A percentile compares a stretch with the other conserved stretches of the same genome.
Conservation (phyloP, 2,329 filamentous ascomycete species). For the Cercospora nicotianae region DNA sequence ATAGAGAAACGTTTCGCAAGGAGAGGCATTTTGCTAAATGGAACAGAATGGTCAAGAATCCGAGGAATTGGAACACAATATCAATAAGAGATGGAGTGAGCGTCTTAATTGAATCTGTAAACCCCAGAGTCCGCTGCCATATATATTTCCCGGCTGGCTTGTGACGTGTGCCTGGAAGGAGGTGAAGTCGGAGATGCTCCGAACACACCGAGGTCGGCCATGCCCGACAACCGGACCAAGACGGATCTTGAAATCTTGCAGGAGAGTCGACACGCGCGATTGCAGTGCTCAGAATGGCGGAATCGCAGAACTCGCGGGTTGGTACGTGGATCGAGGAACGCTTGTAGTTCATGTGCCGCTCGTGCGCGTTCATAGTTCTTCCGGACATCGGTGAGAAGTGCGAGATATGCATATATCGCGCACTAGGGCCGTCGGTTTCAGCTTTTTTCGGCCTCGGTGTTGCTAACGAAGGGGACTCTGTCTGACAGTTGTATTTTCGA, state of each 20-base stretch:
- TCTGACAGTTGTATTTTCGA: not conserved
- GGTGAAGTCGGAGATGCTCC: conserved; percentile 14
- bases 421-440: not conserved
- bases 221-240: not conserved
- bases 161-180: not conserved
- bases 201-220: not conserved
- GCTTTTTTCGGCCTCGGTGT: not conserved
- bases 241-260: not conserved
- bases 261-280: not conserved
- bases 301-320: not conserved
- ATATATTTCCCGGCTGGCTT: not conserved
- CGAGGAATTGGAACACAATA: not conserved
- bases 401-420: not conserved
- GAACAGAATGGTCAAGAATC: not conserved
- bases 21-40: conserved; percentile 22
- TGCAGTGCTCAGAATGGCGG: not conserved
- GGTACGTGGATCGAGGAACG: not conserved
- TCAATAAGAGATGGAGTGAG: not conserved
- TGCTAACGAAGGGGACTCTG: not conserved
- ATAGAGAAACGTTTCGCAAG: conserved; percentile 28
- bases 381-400: conserved; percentile 9
- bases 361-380: conserved; percentile 3
- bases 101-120: not conserved
- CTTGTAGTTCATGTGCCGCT: not conserved
- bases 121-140: not conserved